These are phyloP conservation scores for Parietaria judaica DNA, from an alignment of 306 rosid genomes.

Conservation along the genomic window DNA sequence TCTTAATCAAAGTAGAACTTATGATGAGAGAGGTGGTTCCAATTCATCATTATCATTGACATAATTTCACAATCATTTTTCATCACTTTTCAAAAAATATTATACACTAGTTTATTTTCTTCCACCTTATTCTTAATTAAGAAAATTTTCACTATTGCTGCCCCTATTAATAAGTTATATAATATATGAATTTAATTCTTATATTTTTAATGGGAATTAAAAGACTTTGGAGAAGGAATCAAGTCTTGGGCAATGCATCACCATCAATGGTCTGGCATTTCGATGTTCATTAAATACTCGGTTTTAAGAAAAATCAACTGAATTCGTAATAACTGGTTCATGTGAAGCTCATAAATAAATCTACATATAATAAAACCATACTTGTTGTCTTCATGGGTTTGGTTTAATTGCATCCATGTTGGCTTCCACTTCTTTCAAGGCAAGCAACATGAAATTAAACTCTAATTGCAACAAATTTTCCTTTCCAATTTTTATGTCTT, in stretches of 20 bases:
- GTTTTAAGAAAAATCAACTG: background rate
- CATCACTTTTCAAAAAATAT: too few species aligned
- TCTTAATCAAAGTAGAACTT: too few species aligned
- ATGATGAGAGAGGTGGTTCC: too few species aligned
- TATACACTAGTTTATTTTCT: too few species aligned
- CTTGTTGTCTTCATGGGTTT: background rate
- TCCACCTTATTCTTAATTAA: too few species aligned
- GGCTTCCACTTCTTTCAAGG: background rate
- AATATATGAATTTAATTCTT: too few species aligned
- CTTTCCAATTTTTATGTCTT: too few species aligned
- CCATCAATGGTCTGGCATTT: background rate
- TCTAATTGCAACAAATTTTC: too few species aligned
- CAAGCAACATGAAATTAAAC: background rate
- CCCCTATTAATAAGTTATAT: too few species aligned
- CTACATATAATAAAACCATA: background rate
- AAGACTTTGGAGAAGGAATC: background rate
- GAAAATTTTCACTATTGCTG: too few species aligned
- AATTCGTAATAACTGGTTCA: background rate
- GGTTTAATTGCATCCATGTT: conserved; percentile 1
- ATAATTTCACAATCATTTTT: too few species aligned
- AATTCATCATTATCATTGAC: background rate
- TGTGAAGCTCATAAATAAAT: conserved; percentile 3
- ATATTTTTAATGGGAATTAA: too few species aligned
- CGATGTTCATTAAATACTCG: background rate
- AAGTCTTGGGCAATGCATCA: background rate